Base-by-base conservation (phyloP, 441 rosid genomes). In the Adansonia madagascariensis region DNA sequence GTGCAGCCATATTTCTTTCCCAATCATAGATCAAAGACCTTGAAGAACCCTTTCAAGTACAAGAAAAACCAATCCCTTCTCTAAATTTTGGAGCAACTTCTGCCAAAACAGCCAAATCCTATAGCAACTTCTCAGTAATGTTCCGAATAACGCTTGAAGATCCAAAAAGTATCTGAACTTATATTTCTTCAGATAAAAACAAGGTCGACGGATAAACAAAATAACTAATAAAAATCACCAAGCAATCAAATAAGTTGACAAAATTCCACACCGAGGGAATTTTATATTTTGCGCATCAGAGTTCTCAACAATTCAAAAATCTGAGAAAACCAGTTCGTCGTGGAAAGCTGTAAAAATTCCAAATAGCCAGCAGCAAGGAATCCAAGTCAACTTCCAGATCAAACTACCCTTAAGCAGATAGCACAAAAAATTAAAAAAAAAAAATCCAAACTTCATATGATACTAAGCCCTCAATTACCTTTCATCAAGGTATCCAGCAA, bases 1-100 rank as follows among this genome's bases (percentile, higher is more conserved):
- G 90, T 18, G 92, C 89, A 17, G 88, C 91, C 91, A 86, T 86
- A 78, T 71, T 75, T 82, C 78, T 69, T 71, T 75, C 77, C 64
- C 73, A 84, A 87, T 78, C 98, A 94, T 83, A 83, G 82, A 84
- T 71, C 80, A 80, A 63, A 66, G 17, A 60, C 74, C 47, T 67
- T 60, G 59, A 46, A 24, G 39, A 77, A 81, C 60, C 66, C 83
- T 79, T 74, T 7, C 56, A 73, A 59, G 41, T 10, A 60, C 72
- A 63, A 57, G 46, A 75, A 73, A 76, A 1, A 53, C 66, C 76
- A 63, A 50, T 8, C 47, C 61, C 80, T 66, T 68, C 49, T 49
- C 72, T 69, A 74, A 71, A 27, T 46, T 61, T 50, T 18, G 12
- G 17, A 39, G 43, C 59, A 35, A 57, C 53, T 57, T 60, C 69